Conservation (phyloP, 192 early-diverging fungal species). For the Backusella mclennaniae region DNA sequence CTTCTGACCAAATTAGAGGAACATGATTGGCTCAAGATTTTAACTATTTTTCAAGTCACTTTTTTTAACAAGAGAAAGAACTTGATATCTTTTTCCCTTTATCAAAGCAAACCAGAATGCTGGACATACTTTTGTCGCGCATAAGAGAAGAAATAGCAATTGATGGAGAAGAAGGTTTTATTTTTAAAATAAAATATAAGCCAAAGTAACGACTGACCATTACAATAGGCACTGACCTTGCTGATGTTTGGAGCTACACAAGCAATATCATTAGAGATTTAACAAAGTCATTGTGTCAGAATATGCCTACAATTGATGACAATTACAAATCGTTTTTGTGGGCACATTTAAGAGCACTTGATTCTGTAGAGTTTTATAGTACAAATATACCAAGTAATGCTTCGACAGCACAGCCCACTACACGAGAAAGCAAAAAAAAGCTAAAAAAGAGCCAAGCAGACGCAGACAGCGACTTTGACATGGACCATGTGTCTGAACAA, state of each 20-base stretch:
- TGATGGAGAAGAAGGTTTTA: conserved; percentile 19
- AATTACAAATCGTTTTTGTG: conserved; percentile 22
- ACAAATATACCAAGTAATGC: background rate
- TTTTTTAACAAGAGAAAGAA: background rate
- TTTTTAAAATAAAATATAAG: background rate
- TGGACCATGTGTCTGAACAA: background rate
- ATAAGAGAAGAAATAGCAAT: conserved; percentile 29
- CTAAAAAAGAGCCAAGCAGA: background rate
- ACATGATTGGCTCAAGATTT: background rate
- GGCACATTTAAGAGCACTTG: background rate
- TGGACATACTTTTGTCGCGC: conserved; percentile 16
- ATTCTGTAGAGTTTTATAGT: background rate
- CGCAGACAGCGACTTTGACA: background rate
- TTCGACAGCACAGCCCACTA: background rate
- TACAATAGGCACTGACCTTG: conserved; percentile 11
- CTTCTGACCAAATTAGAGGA: background rate
- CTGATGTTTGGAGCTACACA: conserved; percentile 4
- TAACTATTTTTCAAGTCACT: background rate
- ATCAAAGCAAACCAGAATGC: conserved; percentile 9
- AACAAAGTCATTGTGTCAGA: background rate
- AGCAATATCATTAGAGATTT: background rate
- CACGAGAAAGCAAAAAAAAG: background rate
- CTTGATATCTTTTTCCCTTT: background rate
- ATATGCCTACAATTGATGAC: background rate
- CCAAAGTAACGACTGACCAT: background rate